Percentiles rank a stretch among this genome's conserved stretches.
Evolutionary conservation across 1,284 basidiomycete species (phyloP).

Genomic region (Amylostereum chailletii): DNA sequence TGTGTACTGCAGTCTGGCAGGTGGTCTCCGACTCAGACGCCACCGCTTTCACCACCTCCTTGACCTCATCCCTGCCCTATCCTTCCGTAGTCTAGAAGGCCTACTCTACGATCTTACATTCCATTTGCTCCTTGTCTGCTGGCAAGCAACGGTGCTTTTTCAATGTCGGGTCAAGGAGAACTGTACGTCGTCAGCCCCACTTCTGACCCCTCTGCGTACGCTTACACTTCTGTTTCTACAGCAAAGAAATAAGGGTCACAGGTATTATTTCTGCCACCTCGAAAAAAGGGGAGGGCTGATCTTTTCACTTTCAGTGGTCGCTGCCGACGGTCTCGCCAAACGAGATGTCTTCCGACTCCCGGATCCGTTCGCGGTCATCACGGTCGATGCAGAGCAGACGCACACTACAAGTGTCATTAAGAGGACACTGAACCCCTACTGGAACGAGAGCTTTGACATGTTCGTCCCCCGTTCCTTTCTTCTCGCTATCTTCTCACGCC

Average conservation of each 20-base stretch:
- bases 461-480: constrained; percentile 25
- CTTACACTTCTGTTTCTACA: constrained; percentile 9
- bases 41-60: no score
- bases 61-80: no score
- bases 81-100: no score
- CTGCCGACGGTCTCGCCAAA: constrained; percentile 83
- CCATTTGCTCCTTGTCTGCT: no score
- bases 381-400: constrained; percentile 93
- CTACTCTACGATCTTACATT: no score
- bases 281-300: no score
- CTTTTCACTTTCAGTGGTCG: constrained; percentile 55
- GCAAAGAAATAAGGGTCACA: constrained; percentile 31
- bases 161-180: constrained; percentile 9
- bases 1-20: no score
- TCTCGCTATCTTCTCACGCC: constrained; percentile 3
- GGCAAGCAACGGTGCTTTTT: no score
- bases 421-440: constrained; percentile 81
- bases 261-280: constrained; percentile 13
- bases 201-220: background rate
- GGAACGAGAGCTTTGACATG: constrained; percentile 95
- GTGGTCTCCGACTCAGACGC: no score
- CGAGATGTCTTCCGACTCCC: constrained; percentile 89
- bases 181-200: constrained; percentile 6
- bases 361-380: constrained; percentile 94
- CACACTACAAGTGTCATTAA: constrained; percentile 84